Conservation (phyloP, 139 green algal genomes). For the Desmodesmus armatus region DNA sequence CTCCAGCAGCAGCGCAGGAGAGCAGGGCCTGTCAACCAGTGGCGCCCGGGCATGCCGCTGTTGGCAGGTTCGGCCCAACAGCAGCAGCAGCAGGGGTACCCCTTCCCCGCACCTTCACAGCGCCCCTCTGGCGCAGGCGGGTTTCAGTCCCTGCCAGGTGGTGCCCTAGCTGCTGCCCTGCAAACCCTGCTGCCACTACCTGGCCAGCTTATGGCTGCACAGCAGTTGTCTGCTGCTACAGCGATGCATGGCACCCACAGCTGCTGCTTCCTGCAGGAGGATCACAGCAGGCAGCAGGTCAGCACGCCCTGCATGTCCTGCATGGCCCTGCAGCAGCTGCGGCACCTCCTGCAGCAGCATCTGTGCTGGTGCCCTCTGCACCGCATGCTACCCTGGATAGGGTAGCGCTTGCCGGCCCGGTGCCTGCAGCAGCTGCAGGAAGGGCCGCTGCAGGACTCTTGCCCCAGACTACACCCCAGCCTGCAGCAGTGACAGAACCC, state of each 20-base stretch:
- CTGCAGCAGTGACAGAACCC: not conserved
- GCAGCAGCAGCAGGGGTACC: constrained; percentile 25
- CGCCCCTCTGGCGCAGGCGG: too few species aligned
- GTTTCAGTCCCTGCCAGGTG: not conserved
- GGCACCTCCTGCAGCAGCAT: not conserved
- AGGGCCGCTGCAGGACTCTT: not conserved
- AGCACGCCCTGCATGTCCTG: not conserved
- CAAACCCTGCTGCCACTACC: too few species aligned
- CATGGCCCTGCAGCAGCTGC: not conserved
- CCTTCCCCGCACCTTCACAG: too few species aligned
- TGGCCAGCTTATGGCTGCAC: too few species aligned
- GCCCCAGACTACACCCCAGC: not conserved
- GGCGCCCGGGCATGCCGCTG: constrained; percentile 7
- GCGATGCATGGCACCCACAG: not conserved
- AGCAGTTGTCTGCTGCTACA: not conserved
- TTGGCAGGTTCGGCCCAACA: too few species aligned
- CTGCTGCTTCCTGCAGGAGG: not conserved
- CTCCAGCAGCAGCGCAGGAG: not conserved
- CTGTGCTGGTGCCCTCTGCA: not conserved
- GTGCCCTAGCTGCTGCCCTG: not conserved
- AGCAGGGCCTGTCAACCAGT: not conserved
- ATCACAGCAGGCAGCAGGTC: not conserved
- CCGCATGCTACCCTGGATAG: too few species aligned
- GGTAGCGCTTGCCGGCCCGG: not conserved
- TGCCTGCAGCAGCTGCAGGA: not conserved